These are phyloP conservation scores for Serendipita sp. DNA, from an alignment of 768 basidiomycete species.

Conservation along the genomic window DNA sequence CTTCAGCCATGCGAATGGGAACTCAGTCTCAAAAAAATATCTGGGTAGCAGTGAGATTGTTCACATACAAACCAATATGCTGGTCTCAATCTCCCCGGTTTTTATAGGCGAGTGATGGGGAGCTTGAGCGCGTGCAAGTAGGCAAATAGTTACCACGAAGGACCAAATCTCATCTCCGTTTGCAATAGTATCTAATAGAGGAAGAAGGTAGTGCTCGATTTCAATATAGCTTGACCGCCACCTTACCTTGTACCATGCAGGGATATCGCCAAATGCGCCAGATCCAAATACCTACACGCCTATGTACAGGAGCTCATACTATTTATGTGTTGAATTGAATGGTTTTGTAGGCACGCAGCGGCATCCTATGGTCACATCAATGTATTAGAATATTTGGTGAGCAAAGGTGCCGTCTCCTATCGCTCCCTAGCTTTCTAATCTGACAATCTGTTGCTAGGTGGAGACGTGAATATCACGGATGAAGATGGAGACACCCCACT, in stretches of 20 bases:
- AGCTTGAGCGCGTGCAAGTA: conserved; percentile 61
- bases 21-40: conserved; percentile 43
- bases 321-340: not conserved
- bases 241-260: conserved; percentile 11
- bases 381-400: conserved; percentile 62
- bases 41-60: conserved; percentile 49
- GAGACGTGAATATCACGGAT: conserved; percentile 75
- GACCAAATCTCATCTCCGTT: conserved; percentile 2
- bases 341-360: conserved; percentile 59
- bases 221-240: no score
- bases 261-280: conserved; percentile 50
- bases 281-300: conserved; percentile 68
- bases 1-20: not conserved
- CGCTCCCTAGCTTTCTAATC: conserved; percentile 4
- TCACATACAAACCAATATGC: not conserved
- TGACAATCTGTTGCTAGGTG: conserved; percentile 31
- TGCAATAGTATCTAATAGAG: conserved; percentile 28
- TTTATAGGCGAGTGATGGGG: conserved; percentile 60
- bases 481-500: conserved; percentile 83
- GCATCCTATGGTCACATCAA: conserved; percentile 78
- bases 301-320: conserved; percentile 31
- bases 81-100: no score
- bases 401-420: conserved; percentile 32
- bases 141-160: conserved; percentile 10
- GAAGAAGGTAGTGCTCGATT: conserved; percentile 25